Evolutionary conservation across 176 grass and related monocot species (phyloP).

Genomic region (Hordeum vulgare): MorexV3_pseudomolecules_assembly NC_058520.1:584324154-584324653

Average conservation of each 20-base stretch:
- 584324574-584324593: not conserved
- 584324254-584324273: not conserved
- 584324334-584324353: not conserved
- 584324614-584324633: not conserved
- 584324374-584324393: not conserved
- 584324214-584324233: constrained; percentile 27
- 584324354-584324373: not conserved
- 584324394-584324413: constrained; percentile 16
- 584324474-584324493: not conserved
- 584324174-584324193: constrained; percentile 83
- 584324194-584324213: constrained; percentile 71
- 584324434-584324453: not conserved
- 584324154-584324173: constrained; percentile 92
- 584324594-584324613: not conserved
- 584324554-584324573: not conserved
- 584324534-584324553: not conserved
- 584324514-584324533: not conserved
- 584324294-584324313: not conserved
- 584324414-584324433: not conserved
- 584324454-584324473: not conserved
- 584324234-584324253: not conserved
- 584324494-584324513: not conserved
- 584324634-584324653: not conserved
- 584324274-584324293: not conserved
- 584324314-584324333: not conserved